Evolutionary conservation across 1,139 yeast genomes (phyloP).

Genomic region (Scheffersomyces insectosa): DNA sequence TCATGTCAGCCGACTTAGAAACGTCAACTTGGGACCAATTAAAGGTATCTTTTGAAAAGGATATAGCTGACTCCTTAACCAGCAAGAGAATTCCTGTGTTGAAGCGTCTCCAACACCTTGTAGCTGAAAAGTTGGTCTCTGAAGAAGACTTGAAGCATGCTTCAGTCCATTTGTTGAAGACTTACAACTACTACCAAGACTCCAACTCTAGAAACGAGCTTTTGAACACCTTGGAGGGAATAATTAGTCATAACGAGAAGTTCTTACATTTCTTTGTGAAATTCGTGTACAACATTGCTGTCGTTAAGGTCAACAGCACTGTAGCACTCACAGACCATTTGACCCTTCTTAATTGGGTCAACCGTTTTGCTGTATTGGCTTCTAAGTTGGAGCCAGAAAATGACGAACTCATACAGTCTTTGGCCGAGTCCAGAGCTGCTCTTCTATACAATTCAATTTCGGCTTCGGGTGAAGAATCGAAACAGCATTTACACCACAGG

Average conservation of each 20-base stretch:
- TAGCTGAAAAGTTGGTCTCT: constrained; percentile 15
- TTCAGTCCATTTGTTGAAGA: constrained; percentile 35
- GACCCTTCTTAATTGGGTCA: constrained; percentile 60
- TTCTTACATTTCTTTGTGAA: constrained; percentile 35
- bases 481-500: constrained; percentile 34
- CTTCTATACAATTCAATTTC: constrained; percentile 22
- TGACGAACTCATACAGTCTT: constrained; percentile 10
- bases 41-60: constrained; percentile 20
- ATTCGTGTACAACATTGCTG: constrained; percentile 34
- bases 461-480: constrained; percentile 8
- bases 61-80: constrained; percentile 34
- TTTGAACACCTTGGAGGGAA: constrained; percentile 31
- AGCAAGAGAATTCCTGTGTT: constrained; percentile 35
- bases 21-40: constrained; percentile 25
- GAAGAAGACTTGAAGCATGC: constrained; percentile 21
- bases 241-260: constrained; percentile 31
- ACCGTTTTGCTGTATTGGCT: constrained; percentile 28
- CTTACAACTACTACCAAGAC: constrained; percentile 55
- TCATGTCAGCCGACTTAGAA: constrained; percentile 2
- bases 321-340: constrained; percentile 57
- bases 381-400: constrained; percentile 7
- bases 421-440: constrained; percentile 22
- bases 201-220: constrained; percentile 46
- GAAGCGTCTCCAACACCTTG: constrained; percentile 14
- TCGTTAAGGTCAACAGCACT: constrained; percentile 27